phyloP scores from a whole-genome alignment of 768 basidiomycete species.

The Hemileccinum rubropunctum region DNA sequence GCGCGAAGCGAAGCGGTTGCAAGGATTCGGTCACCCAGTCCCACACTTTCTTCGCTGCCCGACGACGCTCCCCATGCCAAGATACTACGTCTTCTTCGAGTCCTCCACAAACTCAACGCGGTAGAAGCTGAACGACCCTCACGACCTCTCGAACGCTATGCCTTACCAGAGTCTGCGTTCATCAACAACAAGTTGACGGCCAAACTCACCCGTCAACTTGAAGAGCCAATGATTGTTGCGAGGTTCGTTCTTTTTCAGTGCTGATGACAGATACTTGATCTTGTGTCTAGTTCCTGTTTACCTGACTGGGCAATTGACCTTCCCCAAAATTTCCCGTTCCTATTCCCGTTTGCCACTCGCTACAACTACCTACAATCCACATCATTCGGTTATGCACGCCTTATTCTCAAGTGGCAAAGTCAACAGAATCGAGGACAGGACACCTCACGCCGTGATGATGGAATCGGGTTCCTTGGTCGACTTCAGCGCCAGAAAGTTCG shows the following conservation, averaged over 20 bases:
- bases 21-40: conserved; percentile 61
- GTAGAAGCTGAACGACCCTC: conserved; percentile 62
- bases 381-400: conserved; percentile 94
- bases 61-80: conserved; percentile 85
- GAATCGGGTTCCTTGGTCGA: conserved; percentile 88
- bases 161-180: conserved; percentile 79
- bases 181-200: conserved; percentile 98
- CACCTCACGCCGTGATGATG: conserved; percentile 80
- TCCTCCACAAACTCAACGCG: conserved; percentile 79
- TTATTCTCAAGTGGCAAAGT: conserved; percentile 93
- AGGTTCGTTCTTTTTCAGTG: conserved; percentile 53
- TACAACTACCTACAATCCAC: conserved; percentile 97
- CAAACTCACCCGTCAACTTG: conserved; percentile 94
- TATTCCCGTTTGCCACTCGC: conserved; percentile 97
- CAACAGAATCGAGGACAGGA: conserved; percentile 80
- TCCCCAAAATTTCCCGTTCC: conserved; percentile 95
- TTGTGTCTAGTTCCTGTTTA: conserved; percentile 71
- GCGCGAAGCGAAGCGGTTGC: conserved; percentile 40
- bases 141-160: conserved; percentile 48
- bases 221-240: conserved; percentile 99
- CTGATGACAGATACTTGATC: background rate
- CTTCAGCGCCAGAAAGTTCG: conserved; percentile 95
- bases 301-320: conserved; percentile 98
- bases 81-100: conserved; percentile 85
- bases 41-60: conserved; percentile 73